Conservation (phyloP, 1,284 basidiomycete genomes). For the Phellinidium pouzarii region DNA sequence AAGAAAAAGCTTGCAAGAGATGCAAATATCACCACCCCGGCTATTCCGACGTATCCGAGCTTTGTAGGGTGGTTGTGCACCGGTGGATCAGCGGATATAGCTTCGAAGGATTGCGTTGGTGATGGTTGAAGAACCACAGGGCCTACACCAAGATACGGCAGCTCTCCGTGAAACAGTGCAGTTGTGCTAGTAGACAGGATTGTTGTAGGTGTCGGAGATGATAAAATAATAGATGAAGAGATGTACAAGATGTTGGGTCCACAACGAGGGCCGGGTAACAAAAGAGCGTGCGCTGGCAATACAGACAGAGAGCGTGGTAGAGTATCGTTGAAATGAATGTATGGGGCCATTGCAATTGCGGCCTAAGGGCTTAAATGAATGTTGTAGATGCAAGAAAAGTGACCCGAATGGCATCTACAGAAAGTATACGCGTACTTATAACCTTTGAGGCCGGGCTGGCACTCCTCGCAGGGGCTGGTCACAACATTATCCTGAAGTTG, state of each 20-base stretch:
- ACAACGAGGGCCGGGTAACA: background rate
- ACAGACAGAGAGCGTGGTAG: background rate
- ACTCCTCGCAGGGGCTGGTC: background rate
- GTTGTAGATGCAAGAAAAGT: background rate
- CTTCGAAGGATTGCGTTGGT: background rate
- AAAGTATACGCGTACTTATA: background rate
- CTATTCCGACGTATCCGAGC: slow-evolving; percentile 7
- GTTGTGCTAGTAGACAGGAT: background rate
- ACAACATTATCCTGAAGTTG: background rate
- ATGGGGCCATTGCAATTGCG: slow-evolving; percentile 10
- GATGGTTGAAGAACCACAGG: slow-evolving; percentile 5
- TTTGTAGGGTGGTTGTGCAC: background rate
- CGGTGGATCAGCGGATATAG: background rate
- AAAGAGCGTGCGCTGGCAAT: background rate
- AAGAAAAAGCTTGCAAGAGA: background rate
- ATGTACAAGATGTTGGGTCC: background rate
- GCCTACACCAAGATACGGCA: slow-evolving; percentile 5
- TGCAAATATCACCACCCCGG: background rate
- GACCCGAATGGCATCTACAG: background rate
- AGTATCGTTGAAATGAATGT: slow-evolving; percentile 10
- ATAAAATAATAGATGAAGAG: background rate
- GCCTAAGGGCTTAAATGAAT: background rate
- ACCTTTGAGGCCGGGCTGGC: background rate
- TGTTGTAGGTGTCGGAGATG: background rate
- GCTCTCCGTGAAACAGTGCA: background rate